Base-by-base conservation (phyloP, 2,329 filamentous ascomycete genomes). In the Volutella citrinella region DNA sequence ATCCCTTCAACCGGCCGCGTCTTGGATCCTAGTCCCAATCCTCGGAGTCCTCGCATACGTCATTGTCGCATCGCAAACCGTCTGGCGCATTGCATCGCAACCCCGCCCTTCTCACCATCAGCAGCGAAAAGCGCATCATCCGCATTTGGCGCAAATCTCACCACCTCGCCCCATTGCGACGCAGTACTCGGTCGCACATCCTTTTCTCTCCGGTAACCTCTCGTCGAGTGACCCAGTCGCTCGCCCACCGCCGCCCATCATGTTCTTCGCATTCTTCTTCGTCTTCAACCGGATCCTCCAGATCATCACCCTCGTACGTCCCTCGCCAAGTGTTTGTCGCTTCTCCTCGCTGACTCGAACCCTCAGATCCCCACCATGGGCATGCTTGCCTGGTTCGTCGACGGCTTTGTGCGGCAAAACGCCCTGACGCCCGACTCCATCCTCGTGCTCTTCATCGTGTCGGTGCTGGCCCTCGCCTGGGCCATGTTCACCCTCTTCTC, bases 371-470 rank as follows among this genome's bases (percentile, higher is more conserved):
- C 78, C 26, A 72, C 66, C 16, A 70, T 84, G 59, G 79, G 80
- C 61, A 82, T 84, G 74, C 73, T 82, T 33, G 71, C 76, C 49
- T 83, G 73, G 67, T 83, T 84, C 55, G 74, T 84, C 45, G 61
- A 82, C 59, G 68, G 70, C 46, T 82, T 76, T 61, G 69, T 74
- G 49, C 55, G 63, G 33, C 52, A 59, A 50, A 82, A 83, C 60
- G 55, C 66, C 40, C 65, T 82, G 32, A 80, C 79, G 1, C 80
- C 80, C 16, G 65, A 70, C 58, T 76, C 75, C 56, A 72, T 83
- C 57, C 74, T 84, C 40, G 66, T 83, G 46, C 68, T 83, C 48
- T 84, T 84, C 70, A 82, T 84, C 65, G 75, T 81, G 41, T 75
- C 74, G 16, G 74, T 80, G 13, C 69, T 84, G 34, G 80, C 68